Evolutionary conservation across 1,139 yeast species (phyloP), one percentile per base, ranked within the genome.

Genomic region (Pichia norvegensis): DNA sequence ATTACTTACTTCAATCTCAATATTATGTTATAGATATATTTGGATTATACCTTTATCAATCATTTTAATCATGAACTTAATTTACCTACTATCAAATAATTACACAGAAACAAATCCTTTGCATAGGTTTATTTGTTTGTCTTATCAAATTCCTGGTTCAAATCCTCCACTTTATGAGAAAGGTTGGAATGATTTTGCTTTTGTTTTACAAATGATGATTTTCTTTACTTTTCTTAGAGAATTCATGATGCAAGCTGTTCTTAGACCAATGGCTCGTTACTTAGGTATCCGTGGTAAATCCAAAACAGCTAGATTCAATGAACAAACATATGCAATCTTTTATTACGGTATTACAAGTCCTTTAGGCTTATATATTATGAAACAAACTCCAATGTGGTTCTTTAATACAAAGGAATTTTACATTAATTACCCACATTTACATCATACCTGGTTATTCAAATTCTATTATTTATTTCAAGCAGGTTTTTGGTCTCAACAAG

Each of bases 401-500:
- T 92, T 92, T 65, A 75, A 85, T 62, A 92, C 97, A 8, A 72
- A 79, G 4, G 80, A 86, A 41, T 84, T 92, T 69, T 92, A 87
- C 64, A 73, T 67, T 46, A 69, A 76, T 29, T 92, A 84, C 63
- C 98, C 98, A 13, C 97, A 94, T 67, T 73, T 76, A 52, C 73
- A 84, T 35, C 88, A 85, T 61, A 81, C 78, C 48, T 73, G 72
- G 51, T 69, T 74, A 51, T 85, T 85, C 68, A 92, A 92, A 68
- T 63, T 79, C 17, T 94, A 84, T 63, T 94, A 92, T 65, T 71
- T 92, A 54, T 80, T 87, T 36, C 98, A 92, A 68, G 97, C 97
- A 7, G 85, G 97, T 2, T 92, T 87, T 66, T 92, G 99, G 99
- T 81, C 88, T 17, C 99, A 92, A 68, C 98, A 92, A 67, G 82